Base-by-base conservation (phyloP, 2,329 filamentous ascomycete species). In the Escovopsis sp. region DNA sequence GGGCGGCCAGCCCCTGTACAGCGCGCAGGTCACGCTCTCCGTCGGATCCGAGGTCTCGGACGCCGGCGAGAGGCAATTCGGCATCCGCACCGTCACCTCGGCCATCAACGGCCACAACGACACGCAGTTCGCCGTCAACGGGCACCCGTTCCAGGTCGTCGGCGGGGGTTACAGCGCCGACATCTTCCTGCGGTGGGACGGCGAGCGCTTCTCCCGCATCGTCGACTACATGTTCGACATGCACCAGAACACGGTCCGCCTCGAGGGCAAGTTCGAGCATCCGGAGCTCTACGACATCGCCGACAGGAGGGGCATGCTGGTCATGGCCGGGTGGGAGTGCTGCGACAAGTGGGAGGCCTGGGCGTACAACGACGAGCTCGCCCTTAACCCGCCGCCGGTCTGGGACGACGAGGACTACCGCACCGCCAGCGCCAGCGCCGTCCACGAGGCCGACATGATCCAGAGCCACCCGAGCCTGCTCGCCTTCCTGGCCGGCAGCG, bases 261-360 rank as follows among this genome's bases (percentile, higher is more conserved):
- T 80, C 1, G 77, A 81, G 52, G 77, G 77, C 2, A 80, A 79
- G 47, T 70, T 76, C 52, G 77, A 80, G 49, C 76, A 80, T 7
- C 71, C 73, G 0, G 67, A 72, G 47, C 57, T 81, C 1, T 81
- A 79, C 50, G 62, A 72, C 1, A 59, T 78, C 2, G 72, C 75
- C 1, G 75, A 80, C 49, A 60, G 65, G 3, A 59, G 77, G 50
- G 77, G 77, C 0, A 51, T 80, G 33, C 77, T 81, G 73, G 56
- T 80, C 0, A 60, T 81, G 33, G 61, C 74, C 0, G 77, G 77
- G 0, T 81, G 75, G 75, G 75, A 80, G 46, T 81, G 77, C 55
- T 81, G 77, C 53, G 72, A 80, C 49, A 80, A 80, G 53, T 81
- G 77, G 77, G 77, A 81, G 51, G 71, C 68, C 0, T 81, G 75